Evolutionary conservation across 139 green algal genomes (phyloP).

Genomic region (Gonium pectorale): DNA sequence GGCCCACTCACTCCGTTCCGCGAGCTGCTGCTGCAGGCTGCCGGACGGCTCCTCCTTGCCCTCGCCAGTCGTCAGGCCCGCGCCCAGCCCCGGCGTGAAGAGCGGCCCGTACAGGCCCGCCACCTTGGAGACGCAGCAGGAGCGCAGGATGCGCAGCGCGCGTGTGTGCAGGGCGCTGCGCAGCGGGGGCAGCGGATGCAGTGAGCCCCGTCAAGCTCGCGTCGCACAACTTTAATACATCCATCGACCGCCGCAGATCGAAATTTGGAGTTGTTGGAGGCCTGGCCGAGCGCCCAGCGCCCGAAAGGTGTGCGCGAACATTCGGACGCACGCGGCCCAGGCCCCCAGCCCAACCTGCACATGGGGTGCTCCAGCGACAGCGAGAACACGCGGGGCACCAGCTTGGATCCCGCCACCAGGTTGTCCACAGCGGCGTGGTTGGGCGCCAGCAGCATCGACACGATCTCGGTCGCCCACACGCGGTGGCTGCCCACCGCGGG

Average conservation of each 20-base stretch:
- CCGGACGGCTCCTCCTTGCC: conserved; percentile 7
- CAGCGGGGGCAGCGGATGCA: too few species aligned
- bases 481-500: conserved; percentile 59
- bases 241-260: too few species aligned
- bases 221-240: too few species aligned
- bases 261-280: too few species aligned
- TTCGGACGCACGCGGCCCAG: too few species aligned
- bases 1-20: conserved; percentile 9
- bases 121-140: conserved; percentile 47
- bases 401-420: conserved; percentile 45
- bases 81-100: conserved; percentile 31
- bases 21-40: conserved; percentile 44
- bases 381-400: conserved; percentile 36
- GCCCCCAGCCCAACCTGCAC: too few species aligned
- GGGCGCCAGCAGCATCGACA: conserved; percentile 47
- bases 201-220: too few species aligned
- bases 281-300: too few species aligned
- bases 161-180: conserved; percentile 55
- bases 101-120: conserved; percentile 36
- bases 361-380: conserved; percentile 49
- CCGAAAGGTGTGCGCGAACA: too few species aligned
- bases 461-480: conserved; percentile 49
- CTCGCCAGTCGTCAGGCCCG: not conserved
- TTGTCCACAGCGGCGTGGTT: conserved; percentile 36
- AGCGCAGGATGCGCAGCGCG: conserved; percentile 51